Base-by-base conservation (phyloP, 164 flowering plant species). In the Hamamelis virginiana region DNA sequence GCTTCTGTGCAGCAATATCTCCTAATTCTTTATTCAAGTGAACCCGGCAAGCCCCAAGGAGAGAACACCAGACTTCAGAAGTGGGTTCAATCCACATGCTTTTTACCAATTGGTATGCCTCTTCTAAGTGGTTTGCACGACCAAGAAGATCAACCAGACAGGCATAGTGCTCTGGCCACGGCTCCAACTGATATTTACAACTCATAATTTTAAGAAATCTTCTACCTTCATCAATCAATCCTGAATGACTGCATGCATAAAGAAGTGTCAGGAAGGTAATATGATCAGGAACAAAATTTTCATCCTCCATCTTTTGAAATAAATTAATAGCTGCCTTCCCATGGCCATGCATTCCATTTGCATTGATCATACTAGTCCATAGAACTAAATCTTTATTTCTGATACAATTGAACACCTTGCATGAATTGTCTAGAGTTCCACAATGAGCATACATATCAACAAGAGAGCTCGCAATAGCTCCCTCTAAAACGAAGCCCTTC, bases 81-180 rank as follows among this genome's bases (percentile, higher is more conserved):
- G 82, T 81, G 25, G 96, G 90, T 64, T 85, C 81, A 28, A 71
- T 70, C 26, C 66, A 76, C 96, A 91, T 90, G 62, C 52, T 66
- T 61, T 80, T 62, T 16, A 88, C 78, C 59, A 89, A 81, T 25
- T 74, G 65, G 68, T 80, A 85, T 64, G 98, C 97, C 74, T 91
- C 97, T 50, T 87, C 81, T 53, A 94, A 71, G 63, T 66, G 71
- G 71, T 88, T 83, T 43, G 91, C 85, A 50, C 98, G 91, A 0
- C 95, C 94, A 61, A 89, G 87, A 66, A 94, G 85, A 81, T 91
- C 96, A 68, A 94, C 97, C 50, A 91, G 45, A 80, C 92, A 90
- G 8, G 85, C 91, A 75, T 84, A 89, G 69, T 94, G 98, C 46
- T 91, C 96, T 5, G 91, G 91, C 96, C 97, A 88, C 46, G 95